Percentiles rank a stretch among this genome's conserved stretches.
Evolutionary conservation across 2,329 filamentous ascomycete genomes (phyloP).

Genomic region (Nannizzia gypsea): DNA sequence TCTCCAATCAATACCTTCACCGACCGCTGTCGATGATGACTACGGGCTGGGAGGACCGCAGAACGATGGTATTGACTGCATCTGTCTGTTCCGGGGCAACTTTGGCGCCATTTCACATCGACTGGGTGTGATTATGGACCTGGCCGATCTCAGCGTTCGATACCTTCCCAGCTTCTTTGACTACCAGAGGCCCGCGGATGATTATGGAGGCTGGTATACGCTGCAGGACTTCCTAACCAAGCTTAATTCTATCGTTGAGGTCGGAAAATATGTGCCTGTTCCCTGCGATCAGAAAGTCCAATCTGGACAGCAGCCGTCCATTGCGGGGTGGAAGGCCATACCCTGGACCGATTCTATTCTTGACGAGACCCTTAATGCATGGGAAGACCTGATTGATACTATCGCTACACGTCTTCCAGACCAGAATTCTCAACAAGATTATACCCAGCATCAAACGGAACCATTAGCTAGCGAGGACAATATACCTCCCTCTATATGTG

Average conservation of each 20-base stretch:
- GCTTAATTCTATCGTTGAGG: not conserved
- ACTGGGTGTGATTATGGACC: not conserved
- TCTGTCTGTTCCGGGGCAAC: not conserved
- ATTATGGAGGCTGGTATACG: not conserved
- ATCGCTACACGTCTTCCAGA: not conserved
- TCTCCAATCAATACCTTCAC: not conserved
- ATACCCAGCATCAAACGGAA: not conserved
- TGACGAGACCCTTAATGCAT: not conserved
- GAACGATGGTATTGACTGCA: not conserved
- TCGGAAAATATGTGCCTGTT: not conserved
- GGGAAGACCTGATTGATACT: not conserved
- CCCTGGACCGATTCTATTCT: not conserved
- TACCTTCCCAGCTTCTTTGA: not conserved
- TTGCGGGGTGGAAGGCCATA: not conserved
- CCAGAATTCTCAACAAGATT: not conserved
- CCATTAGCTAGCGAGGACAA: not conserved
- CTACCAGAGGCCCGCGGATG: not conserved
- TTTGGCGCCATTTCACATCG: not conserved
- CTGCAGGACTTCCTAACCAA: not conserved
- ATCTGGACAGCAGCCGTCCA: too few species aligned
- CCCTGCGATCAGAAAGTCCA: too few species aligned
- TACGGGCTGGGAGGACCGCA: not conserved
- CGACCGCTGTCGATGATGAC: not conserved
- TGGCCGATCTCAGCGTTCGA: not conserved
- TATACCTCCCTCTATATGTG: not conserved